Evolutionary conservation across 768 basidiomycete species (phyloP).

Genomic region (Mycena latifolia): DNA sequence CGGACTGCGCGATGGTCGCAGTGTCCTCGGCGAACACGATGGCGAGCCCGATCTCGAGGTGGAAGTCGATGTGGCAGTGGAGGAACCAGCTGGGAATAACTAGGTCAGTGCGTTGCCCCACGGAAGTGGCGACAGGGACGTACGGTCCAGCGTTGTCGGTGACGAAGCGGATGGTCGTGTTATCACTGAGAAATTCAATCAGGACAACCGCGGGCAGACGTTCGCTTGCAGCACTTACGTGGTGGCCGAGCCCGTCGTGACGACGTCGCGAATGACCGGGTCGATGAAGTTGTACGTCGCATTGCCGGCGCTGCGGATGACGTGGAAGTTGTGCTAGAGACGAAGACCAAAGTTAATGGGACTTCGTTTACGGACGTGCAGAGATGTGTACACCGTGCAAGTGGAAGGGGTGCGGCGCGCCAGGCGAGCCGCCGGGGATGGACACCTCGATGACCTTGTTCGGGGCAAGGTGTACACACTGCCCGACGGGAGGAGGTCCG

Average conservation of each 20-base stretch:
- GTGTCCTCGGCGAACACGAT: too few species aligned
- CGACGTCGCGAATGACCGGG: conserved; percentile 27
- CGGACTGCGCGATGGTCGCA: too few species aligned
- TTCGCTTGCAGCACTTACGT: too few species aligned
- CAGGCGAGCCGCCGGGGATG: background rate
- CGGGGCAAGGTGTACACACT: conserved; percentile 25
- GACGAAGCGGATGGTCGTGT: conserved; percentile 45
- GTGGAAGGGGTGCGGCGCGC: conserved; percentile 13
- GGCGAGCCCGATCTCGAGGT: too few species aligned
- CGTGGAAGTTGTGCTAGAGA: conserved; percentile 44
- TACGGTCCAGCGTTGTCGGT: conserved; percentile 70
- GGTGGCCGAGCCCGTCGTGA: background rate
- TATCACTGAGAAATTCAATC: background rate
- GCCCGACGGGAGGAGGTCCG: conserved; percentile 41
- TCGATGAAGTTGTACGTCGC: conserved; percentile 27
- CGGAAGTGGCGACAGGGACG: too few species aligned
- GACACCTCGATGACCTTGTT: conserved; percentile 3
- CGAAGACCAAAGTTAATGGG: too few species aligned
- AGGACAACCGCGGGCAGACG: too few species aligned
- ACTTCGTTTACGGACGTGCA: too few species aligned
- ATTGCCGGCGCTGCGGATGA: conserved; percentile 46
- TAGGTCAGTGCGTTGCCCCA: too few species aligned
- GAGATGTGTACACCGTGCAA: conserved; percentile 15
- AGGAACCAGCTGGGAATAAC: too few species aligned
- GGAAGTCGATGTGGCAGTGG: too few species aligned